Evolutionary conservation across 352 stramenopile genomes (phyloP).

Genomic region (Globisporangium carolinianum): DNA sequence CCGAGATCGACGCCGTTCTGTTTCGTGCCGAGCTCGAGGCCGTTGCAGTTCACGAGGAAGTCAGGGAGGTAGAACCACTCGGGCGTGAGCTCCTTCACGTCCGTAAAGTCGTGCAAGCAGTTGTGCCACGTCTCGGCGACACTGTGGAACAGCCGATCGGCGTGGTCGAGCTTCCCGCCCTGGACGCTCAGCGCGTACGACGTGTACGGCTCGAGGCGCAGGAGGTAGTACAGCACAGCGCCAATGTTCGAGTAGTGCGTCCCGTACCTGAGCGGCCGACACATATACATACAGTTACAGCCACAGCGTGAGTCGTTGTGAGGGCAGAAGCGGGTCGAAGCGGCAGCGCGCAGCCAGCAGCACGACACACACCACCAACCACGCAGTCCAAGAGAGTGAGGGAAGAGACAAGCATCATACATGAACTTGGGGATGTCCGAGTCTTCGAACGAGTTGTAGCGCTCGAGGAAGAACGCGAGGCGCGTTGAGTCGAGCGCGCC

Average conservation of each 20-base stretch:
- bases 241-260: slow-evolving; percentile 90
- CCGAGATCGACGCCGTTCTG: slow-evolving; percentile 84
- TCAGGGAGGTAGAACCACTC: slow-evolving; percentile 93
- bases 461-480: slow-evolving; percentile 91
- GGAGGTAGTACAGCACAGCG: slow-evolving; percentile 98
- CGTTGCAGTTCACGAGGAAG: slow-evolving; percentile 87
- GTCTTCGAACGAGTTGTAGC: slow-evolving; percentile 90
- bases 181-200: slow-evolving; percentile 92
- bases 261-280: slow-evolving; percentile 51
- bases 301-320: background rate
- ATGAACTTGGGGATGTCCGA: slow-evolving; percentile 86
- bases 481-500: slow-evolving; percentile 92
- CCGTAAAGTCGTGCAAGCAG: slow-evolving; percentile 83
- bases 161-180: slow-evolving; percentile 92
- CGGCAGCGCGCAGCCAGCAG: no score
- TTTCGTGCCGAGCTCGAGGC: slow-evolving; percentile 65
- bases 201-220: slow-evolving; percentile 98
- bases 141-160: slow-evolving; percentile 91
- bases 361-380: no score
- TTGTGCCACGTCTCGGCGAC: slow-evolving; percentile 88
- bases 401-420: slow-evolving; percentile 23
- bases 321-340: no score
- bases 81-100: slow-evolving; percentile 92
- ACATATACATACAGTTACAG: background rate
- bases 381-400: no score